Conservation (phyloP, 2,329 filamentous ascomycete genomes). For the Sporothrix globosa region DNA sequence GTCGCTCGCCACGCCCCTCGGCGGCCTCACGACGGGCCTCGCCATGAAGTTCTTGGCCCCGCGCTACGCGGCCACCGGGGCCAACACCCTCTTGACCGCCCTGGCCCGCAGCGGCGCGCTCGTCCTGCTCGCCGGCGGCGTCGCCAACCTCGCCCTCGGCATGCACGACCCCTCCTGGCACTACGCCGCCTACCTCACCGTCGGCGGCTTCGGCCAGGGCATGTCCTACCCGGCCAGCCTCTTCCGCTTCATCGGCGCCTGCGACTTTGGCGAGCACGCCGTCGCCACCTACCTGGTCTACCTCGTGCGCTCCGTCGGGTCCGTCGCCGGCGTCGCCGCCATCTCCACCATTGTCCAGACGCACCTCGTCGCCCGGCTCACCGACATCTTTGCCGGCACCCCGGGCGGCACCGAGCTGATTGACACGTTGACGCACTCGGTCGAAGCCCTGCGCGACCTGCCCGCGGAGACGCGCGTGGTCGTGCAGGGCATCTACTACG, state of each 20-base stretch:
- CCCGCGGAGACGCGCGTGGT: constrained; percentile 16
- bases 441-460: constrained; percentile 31
- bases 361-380: background rate
- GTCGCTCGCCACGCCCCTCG: constrained; percentile 61
- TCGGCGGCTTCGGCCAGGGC: constrained; percentile 34
- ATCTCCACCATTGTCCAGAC: constrained; percentile 32
- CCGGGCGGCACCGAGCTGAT: constrained; percentile 28
- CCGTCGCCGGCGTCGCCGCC: constrained; percentile 32
- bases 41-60: constrained; percentile 55
- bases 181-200: constrained; percentile 44
- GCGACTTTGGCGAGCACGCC: constrained; percentile 29
- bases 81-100: constrained; percentile 49
- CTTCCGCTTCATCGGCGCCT: background rate
- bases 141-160: constrained; percentile 49
- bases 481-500: constrained; percentile 31
- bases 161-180: constrained; percentile 57
- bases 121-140: constrained; percentile 54
- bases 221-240: constrained; percentile 31
- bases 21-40: constrained; percentile 59
- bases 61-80: constrained; percentile 36
- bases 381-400: constrained; percentile 21
- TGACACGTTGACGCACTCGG: constrained; percentile 29
- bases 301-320: constrained; percentile 30
- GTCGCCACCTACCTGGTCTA: constrained; percentile 32
- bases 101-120: constrained; percentile 56